phyloP scores from a whole-genome alignment of 2,329 filamentous ascomycete species.

The Akanthomyces dipterigenus region DNA sequence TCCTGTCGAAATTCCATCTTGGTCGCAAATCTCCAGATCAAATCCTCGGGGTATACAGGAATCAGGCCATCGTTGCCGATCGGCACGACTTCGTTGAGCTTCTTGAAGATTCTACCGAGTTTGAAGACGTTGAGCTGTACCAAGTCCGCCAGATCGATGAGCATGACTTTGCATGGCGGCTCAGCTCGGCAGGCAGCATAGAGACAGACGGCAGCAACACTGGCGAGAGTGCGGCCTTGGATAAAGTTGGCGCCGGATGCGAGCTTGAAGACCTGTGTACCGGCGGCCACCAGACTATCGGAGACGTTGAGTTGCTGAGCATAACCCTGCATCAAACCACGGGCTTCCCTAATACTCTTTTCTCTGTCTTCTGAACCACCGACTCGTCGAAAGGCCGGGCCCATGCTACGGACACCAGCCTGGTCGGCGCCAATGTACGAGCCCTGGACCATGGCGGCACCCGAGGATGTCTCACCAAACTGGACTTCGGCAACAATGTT shows the following conservation, averaged over 20 bases:
- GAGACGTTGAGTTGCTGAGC: slow-evolving; percentile 52
- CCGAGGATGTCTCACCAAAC: slow-evolving; percentile 80
- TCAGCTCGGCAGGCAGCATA: slow-evolving; percentile 82
- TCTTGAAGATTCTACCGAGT: slow-evolving; percentile 84
- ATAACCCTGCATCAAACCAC: slow-evolving; percentile 55
- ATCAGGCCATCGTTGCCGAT: slow-evolving; percentile 58
- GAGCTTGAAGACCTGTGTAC: slow-evolving; percentile 68
- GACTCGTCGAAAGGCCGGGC: slow-evolving; percentile 54
- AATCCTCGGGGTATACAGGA: slow-evolving; percentile 76
- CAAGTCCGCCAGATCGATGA: slow-evolving; percentile 91
- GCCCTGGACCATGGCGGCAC: slow-evolving; percentile 85
- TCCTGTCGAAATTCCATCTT: slow-evolving; percentile 85
- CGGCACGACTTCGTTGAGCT: slow-evolving; percentile 64
- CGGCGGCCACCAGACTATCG: slow-evolving; percentile 57
- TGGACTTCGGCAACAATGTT: slow-evolving; percentile 89
- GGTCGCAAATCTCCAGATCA: slow-evolving; percentile 85
- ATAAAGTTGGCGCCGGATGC: slow-evolving; percentile 71
- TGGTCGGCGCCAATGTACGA: slow-evolving; percentile 82
- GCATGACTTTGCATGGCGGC: slow-evolving; percentile 75
- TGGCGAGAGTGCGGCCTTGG: slow-evolving; percentile 76
- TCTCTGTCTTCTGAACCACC: slow-evolving; percentile 54
- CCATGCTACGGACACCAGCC: slow-evolving; percentile 64
- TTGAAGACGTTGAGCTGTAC: slow-evolving; percentile 82
- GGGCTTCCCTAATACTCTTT: slow-evolving; percentile 52
- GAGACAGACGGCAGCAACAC: slow-evolving; percentile 83